phyloP scores from a whole-genome alignment of 2,329 filamentous ascomycete genomes.

The Coniochaeta sp. region DNA sequence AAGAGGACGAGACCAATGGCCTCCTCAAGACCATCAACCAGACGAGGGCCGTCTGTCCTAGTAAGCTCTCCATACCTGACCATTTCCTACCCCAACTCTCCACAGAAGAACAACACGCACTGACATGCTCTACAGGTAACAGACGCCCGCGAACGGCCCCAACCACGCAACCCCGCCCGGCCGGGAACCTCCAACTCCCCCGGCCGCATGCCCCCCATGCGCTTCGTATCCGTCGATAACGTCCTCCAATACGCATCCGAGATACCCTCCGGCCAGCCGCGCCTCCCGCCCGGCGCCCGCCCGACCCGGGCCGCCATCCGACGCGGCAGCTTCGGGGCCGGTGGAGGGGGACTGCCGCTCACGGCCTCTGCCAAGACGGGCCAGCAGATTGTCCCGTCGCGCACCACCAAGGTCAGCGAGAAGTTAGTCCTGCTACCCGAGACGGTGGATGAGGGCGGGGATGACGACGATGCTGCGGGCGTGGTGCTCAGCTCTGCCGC shows the following conservation, averaged over 20 bases:
- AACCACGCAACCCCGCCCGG: constrained; percentile 18
- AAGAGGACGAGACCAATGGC: constrained; percentile 24
- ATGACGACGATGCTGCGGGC: constrained; percentile 50
- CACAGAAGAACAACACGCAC: background rate
- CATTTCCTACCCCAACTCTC: background rate
- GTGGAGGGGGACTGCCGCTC: constrained; percentile 21
- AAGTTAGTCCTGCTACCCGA: constrained; percentile 94
- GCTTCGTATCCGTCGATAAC: constrained; percentile 85
- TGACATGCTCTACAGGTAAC: constrained; percentile 37
- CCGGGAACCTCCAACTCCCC: constrained; percentile 15
- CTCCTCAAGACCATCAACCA: constrained; percentile 23
- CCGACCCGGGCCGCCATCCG: constrained; percentile 39
- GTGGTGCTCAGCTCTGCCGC: constrained; percentile 25
- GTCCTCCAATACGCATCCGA: constrained; percentile 90
- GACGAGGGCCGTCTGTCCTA: constrained; percentile 54
- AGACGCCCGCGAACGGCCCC: constrained; percentile 43
- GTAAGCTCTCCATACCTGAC: constrained; percentile 26
- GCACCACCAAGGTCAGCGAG: constrained; percentile 90
- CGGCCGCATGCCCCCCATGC: constrained; percentile 39
- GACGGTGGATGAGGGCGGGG: constrained; percentile 54
- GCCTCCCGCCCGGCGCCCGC: constrained; percentile 53
- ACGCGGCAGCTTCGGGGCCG: constrained; percentile 17
- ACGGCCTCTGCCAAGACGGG: constrained; percentile 25
- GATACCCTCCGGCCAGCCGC: constrained; percentile 88
- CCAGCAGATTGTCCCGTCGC: constrained; percentile 61